Evolutionary conservation across 306 rosid genomes (phyloP).

Genomic region (Gynostemma pentaphyllum): DNA sequence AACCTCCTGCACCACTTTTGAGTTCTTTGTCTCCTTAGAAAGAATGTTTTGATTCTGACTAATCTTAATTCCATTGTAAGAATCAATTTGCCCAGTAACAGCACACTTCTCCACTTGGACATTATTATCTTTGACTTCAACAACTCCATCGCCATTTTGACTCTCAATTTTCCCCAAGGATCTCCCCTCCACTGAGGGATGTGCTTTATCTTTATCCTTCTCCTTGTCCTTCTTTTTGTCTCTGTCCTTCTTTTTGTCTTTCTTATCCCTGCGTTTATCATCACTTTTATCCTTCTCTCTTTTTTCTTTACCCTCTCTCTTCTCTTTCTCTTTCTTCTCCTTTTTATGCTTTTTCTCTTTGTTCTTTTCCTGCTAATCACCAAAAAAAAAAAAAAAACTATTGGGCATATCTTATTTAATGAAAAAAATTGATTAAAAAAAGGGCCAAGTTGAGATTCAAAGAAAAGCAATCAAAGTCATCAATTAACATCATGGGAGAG

Average conservation of each 20-base stretch:
- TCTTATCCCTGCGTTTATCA: constrained; percentile 60
- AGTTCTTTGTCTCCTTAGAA: constrained; percentile 40
- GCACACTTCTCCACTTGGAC: constrained; percentile 24
- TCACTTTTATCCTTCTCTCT: constrained; percentile 63
- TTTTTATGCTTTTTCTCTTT: constrained; percentile 64
- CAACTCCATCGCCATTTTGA: constrained; percentile 32
- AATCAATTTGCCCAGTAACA: constrained; percentile 35
- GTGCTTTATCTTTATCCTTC: constrained; percentile 43
- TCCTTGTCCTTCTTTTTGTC: constrained; percentile 59
- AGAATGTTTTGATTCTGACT: constrained; percentile 32
- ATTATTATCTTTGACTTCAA: constrained; percentile 33
- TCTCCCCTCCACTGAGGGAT: constrained; percentile 42
- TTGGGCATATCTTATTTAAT: not conserved
- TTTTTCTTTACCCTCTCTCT: constrained; percentile 60
- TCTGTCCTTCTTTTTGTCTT: constrained; percentile 63
- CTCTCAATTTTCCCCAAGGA: constrained; percentile 29
- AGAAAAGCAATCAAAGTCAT: not conserved
- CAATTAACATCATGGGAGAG: not conserved
- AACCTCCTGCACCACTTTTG: constrained; percentile 44
- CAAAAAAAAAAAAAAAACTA: not conserved
- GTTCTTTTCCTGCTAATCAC: constrained; percentile 53
- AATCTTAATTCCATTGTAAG: constrained; percentile 43
- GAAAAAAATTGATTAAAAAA: not conserved
- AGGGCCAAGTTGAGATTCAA: not conserved
- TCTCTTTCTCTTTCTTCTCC: constrained; percentile 69